Base-by-base conservation (phyloP, 805 yeast genomes). In the Barnettozyma sucrosica region DNA sequence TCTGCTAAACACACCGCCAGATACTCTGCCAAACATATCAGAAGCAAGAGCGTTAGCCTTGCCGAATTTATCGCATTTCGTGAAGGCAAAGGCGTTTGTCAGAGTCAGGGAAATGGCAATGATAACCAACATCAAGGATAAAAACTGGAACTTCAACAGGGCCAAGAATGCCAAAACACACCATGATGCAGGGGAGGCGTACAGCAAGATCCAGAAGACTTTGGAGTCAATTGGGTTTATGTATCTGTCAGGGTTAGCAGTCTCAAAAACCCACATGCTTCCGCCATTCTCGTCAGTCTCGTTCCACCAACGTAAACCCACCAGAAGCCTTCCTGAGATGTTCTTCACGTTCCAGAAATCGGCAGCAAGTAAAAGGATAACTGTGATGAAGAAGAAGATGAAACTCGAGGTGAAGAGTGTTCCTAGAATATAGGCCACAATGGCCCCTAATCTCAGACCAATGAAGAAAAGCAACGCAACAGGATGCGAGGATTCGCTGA, bases 291-390 rank as follows among this genome's bases (percentile, higher is more conserved):
- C 71, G 25, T 76, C 71, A 0, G 89, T 74, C 62, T 92, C 97
- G 63, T 92, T 93, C 97, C 98, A 92, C 99, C 99, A 92, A 54
- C 95, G 75, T 53, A 93, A 72, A 0, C 97, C 98, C 5, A 93
- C 97, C 47, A 92, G 66, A 48, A 88, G 75, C 49, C 98, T 71
- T 1, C 99, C 99, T 19, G 95, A 74, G 23, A 92, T 85, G 65
- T 92, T 92, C 62, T 92, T 93, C 21, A 88, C 81, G 61, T 87
- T 85, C 95, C 97, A 92, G 61, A 92, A 92, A 64, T 92, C 99
- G 1, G 89, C 88, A 0, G 96, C 86, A 19, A 88, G 73, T 18
- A 89, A 68, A 16, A 93, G 68, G 2, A 90, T 79, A 20, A 89
- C 81, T 6, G 81, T 64, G 14, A 92, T 89, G 71, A 93, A 92